phyloP scores from a whole-genome alignment of 352 stramenopile genomes.

The Phytophthora pluvialis region DNA sequence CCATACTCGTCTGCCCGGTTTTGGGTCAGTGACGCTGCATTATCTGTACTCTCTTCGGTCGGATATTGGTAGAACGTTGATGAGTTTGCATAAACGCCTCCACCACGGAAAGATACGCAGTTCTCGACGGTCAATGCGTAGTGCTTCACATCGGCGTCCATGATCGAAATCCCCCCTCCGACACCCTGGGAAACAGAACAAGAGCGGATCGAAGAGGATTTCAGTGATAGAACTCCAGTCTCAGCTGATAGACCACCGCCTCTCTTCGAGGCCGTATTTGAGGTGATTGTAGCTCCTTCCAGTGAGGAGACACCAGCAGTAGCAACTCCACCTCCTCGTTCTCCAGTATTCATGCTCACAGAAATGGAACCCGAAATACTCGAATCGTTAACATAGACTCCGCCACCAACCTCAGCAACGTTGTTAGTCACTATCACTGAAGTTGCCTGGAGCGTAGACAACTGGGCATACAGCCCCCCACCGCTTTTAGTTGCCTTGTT shows the following conservation, averaged over 20 bases:
- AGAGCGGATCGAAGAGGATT: conserved; percentile 21
- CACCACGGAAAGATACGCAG: conserved; percentile 34
- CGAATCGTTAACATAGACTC: conserved; percentile 31
- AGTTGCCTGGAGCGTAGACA: conserved; percentile 11
- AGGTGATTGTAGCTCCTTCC: conserved; percentile 18
- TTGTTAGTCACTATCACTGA: conserved; percentile 29
- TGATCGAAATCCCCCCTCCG: conserved; percentile 41
- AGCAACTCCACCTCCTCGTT: conserved; percentile 34
- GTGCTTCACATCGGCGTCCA: conserved; percentile 21
- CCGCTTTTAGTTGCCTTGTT: conserved; percentile 33
- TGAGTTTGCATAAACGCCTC: conserved; percentile 40
- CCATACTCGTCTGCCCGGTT: conserved; percentile 36
- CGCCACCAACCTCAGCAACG: conserved; percentile 31
- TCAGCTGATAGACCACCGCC: conserved; percentile 41
- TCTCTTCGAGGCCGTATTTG: conserved; percentile 26
- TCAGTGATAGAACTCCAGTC: conserved; percentile 31
- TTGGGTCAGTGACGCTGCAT: not conserved
- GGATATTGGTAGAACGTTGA: conserved; percentile 31
- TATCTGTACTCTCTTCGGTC: conserved; percentile 2
- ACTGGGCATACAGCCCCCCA: conserved; percentile 30
- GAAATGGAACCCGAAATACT: conserved; percentile 29
- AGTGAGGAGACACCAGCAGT: conserved; percentile 18
- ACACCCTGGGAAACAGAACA: conserved; percentile 28
- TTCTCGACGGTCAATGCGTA: conserved; percentile 22
- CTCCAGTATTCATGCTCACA: conserved; percentile 31